A percentile compares a stretch with the other conserved stretches of the same genome.
These are phyloP conservation scores for Juglanconis juglandina DNA, from an alignment of 2,329 filamentous ascomycete species.

Conservation along the genomic window DNA sequence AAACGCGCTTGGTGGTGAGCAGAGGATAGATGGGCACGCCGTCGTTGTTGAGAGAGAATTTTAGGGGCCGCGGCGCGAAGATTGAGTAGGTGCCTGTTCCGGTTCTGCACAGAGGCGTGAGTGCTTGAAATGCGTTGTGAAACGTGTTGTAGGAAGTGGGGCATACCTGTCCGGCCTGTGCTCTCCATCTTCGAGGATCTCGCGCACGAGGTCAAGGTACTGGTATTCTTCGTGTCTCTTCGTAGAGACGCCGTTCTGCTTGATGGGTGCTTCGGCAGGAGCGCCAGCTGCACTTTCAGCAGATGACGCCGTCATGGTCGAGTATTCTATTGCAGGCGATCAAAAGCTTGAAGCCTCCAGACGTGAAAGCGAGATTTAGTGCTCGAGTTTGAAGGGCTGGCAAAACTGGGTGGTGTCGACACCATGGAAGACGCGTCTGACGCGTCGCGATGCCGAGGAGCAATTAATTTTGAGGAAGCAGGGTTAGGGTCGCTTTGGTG, in stretches of 20 bases:
- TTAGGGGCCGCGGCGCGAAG: conserved; percentile 82
- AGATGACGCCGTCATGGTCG: conserved; percentile 13
- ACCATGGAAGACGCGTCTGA: not conserved
- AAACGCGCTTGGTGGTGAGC: conserved; percentile 95
- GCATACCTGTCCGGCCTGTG: conserved; percentile 77
- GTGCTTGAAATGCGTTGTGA: conserved; percentile 5
- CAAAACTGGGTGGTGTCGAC: not conserved
- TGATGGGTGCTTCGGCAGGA: not conserved
- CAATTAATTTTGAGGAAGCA: not conserved
- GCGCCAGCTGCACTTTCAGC: not conserved
- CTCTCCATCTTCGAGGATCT: conserved; percentile 80
- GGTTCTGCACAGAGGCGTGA: conserved; percentile 52
- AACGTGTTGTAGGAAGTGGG: not conserved
- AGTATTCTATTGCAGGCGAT: not conserved
- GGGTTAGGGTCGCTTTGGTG: not conserved
- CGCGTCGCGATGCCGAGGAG: not conserved
- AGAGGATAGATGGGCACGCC: conserved; percentile 73
- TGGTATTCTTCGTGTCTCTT: conserved; percentile 79
- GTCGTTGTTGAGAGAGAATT: conserved; percentile 72
- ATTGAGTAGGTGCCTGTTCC: conserved; percentile 89
- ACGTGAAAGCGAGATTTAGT: not conserved
- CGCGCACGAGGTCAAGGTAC: conserved; percentile 83
- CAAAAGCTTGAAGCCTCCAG: not conserved
- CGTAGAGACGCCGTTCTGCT: conserved; percentile 3
- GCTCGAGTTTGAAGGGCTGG: not conserved